These are phyloP conservation scores for Schizophyllum commune DNA, from an alignment of 1,284 basidiomycete genomes.

Conservation along the genomic window DNA sequence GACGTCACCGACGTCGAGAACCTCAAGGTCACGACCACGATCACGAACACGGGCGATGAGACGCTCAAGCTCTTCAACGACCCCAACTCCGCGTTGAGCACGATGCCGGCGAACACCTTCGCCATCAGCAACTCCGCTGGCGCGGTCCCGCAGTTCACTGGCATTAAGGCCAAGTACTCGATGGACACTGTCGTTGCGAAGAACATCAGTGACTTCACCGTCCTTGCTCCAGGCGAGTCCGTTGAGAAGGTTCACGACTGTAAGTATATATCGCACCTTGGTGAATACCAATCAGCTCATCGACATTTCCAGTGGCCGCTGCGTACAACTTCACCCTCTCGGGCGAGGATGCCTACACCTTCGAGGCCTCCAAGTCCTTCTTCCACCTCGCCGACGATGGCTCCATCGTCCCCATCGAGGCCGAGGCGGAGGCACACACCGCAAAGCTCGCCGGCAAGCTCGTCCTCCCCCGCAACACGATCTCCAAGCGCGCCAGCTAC, in stretches of 20 bases:
- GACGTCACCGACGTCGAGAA: slow-evolving; percentile 31
- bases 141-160: slow-evolving; percentile 30
- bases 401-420: slow-evolving; percentile 17
- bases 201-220: slow-evolving; percentile 23
- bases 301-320: slow-evolving; percentile 26
- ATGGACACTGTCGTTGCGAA: slow-evolving; percentile 20
- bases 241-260: slow-evolving; percentile 31
- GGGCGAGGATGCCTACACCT: slow-evolving; percentile 30
- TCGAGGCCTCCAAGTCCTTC: slow-evolving; percentile 23
- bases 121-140: slow-evolving; percentile 28
- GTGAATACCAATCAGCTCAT: slow-evolving; percentile 20
- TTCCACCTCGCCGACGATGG: slow-evolving; percentile 33
- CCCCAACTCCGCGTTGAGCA: slow-evolving; percentile 32
- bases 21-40: slow-evolving; percentile 32
- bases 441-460: slow-evolving; percentile 28
- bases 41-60: slow-evolving; percentile 41
- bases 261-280: slow-evolving; percentile 22
- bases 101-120: slow-evolving; percentile 36
- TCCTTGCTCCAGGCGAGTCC: slow-evolving; percentile 35
- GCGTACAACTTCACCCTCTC: slow-evolving; percentile 40
- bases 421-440: slow-evolving; percentile 23
- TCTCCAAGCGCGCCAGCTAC: slow-evolving; percentile 33
- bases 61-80: slow-evolving; percentile 39
- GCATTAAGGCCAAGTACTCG: slow-evolving; percentile 30
- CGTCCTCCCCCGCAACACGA: slow-evolving; percentile 25